Evolutionary conservation across 306 rosid genomes (phyloP).

Genomic region (Quercus cerris): DNA sequence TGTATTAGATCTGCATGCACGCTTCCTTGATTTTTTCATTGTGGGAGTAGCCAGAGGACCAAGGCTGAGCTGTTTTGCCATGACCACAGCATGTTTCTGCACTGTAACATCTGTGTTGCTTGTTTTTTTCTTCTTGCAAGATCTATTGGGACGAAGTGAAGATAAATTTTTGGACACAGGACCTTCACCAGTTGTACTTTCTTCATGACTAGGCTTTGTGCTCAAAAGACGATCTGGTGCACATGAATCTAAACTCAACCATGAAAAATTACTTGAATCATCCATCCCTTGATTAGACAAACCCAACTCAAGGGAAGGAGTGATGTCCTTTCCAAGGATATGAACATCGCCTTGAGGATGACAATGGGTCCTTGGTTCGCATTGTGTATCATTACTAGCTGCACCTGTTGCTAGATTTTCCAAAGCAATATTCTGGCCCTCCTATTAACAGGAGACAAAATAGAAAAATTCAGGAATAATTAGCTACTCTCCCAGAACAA

Average conservation of each 20-base stretch:
- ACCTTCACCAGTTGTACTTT: slow-evolving; percentile 17
- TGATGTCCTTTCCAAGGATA: slow-evolving; percentile 20
- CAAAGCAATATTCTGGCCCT: slow-evolving; percentile 27
- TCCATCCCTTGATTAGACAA: slow-evolving; percentile 42
- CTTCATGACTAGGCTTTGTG: slow-evolving; percentile 19
- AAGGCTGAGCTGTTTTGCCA: slow-evolving; percentile 40
- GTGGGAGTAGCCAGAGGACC: slow-evolving; percentile 32
- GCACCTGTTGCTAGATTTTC: slow-evolving; percentile 24
- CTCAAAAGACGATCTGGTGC: slow-evolving; percentile 29
- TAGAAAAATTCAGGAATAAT: slow-evolving; percentile 12
- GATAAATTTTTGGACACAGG: slow-evolving; percentile 24
- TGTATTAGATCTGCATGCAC: slow-evolving; percentile 34
- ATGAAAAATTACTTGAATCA: slow-evolving; percentile 47
- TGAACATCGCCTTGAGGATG: slow-evolving; percentile 31
- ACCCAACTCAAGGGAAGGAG: slow-evolving; percentile 38
- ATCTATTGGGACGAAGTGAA: slow-evolving; percentile 25
- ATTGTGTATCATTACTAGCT: slow-evolving; percentile 15
- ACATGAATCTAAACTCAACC: slow-evolving; percentile 69
- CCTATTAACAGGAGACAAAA: slow-evolving; percentile 41
- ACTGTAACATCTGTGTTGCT: slow-evolving; percentile 20
- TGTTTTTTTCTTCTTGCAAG: slow-evolving; percentile 34
- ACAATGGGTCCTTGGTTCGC: slow-evolving; percentile 31
- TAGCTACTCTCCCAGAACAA: slow-evolving; percentile 9
- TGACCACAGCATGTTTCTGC: slow-evolving; percentile 25
- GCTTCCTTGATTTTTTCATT: slow-evolving; percentile 50